These are phyloP conservation scores for Vicia villosa DNA, from an alignment of 306 rosid species.

Conservation along the genomic window DNA sequence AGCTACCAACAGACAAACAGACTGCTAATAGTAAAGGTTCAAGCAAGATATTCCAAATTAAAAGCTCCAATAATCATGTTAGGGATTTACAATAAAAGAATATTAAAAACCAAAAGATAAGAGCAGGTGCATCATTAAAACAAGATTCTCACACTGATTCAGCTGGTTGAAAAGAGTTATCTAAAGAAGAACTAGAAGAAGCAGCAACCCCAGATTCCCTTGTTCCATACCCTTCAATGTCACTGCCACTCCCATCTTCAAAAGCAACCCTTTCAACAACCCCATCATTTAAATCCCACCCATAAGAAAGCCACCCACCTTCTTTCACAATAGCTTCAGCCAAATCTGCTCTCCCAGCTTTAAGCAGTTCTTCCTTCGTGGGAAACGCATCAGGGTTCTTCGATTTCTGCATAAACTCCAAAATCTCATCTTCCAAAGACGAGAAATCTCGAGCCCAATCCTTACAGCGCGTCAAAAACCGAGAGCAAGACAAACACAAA, in stretches of 20 bases:
- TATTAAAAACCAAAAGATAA: neutral
- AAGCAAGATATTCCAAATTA: slow-evolving; percentile 6
- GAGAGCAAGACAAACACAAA: slow-evolving; percentile 45
- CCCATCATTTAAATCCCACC: slow-evolving; percentile 69
- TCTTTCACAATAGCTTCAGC: slow-evolving; percentile 58
- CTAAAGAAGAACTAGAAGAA: slow-evolving; percentile 30
- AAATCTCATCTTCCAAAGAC: slow-evolving; percentile 65
- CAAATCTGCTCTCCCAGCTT: slow-evolving; percentile 80
- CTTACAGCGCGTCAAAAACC: slow-evolving; percentile 57
- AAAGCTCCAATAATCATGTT: neutral
- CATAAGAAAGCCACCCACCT: slow-evolving; percentile 93
- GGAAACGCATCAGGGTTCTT: slow-evolving; percentile 70
- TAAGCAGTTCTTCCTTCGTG: slow-evolving; percentile 65
- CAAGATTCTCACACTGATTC: slow-evolving; percentile 69
- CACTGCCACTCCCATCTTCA: slow-evolving; percentile 25
- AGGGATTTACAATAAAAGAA: slow-evolving; percentile 3
- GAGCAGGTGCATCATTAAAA: slow-evolving; percentile 23
- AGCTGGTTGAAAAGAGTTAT: slow-evolving; percentile 38
- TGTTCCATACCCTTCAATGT: slow-evolving; percentile 30
- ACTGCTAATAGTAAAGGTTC: neutral
- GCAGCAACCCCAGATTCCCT: slow-evolving; percentile 37
- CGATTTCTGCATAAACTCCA: slow-evolving; percentile 84
- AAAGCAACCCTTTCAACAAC: slow-evolving; percentile 18
- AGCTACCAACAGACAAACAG: neutral
- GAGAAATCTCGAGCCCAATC: slow-evolving; percentile 52